Evolutionary conservation across 768 basidiomycete genomes (phyloP), one percentile per base, ranked within the genome.

Genomic region (Exsudoporus frostii): DNA sequence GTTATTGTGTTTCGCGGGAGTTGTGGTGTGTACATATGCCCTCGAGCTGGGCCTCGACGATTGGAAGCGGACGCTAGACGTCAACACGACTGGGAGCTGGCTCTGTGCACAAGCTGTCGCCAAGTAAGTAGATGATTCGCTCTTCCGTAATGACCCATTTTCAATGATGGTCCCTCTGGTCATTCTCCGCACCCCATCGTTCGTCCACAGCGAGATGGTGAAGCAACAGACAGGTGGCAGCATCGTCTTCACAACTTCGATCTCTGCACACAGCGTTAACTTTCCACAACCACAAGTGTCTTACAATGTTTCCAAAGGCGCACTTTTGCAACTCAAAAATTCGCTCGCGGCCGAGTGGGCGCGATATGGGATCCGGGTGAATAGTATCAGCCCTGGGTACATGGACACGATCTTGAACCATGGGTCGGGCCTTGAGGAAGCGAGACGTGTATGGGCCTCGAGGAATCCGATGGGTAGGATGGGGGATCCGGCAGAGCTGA

Each of bases 1-100:
- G 2, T 57, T 79, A 14, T 53, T 76, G 33, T 79, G 76, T 51
- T 79, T 73, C 49, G 76, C 76, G 0, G 76, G 76, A 8, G 71
- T 76, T 5, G 75, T 76, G 15, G 64, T 65, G 7, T 66, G 66
- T 24, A 58, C 57, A 5, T 69, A 73, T 40, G 70, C 74, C 2
- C 57, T 64, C 29, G 69, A 76, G 17, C 47, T 74, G 43, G 41
- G 39, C 17, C 38, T 66, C 1, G 66, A 67, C 20, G 67, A 72
- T 33, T 79, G 74, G 74, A 65, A 61, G 51, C 61, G 66, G 25
- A 68, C 74, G 7, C 48, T 76, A 24, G 75, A 78, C 41, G 62
- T 75, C 38, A 79, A 77, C 48, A 70, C 71, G 17, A 79, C 73
- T 6, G 78, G 76, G 19, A 74, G 74, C 42, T 77, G 73, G 74